These are phyloP conservation scores for Cercospora beticola DNA, from an alignment of 2,329 filamentous ascomycete genomes.

Conservation along the genomic window DNA sequence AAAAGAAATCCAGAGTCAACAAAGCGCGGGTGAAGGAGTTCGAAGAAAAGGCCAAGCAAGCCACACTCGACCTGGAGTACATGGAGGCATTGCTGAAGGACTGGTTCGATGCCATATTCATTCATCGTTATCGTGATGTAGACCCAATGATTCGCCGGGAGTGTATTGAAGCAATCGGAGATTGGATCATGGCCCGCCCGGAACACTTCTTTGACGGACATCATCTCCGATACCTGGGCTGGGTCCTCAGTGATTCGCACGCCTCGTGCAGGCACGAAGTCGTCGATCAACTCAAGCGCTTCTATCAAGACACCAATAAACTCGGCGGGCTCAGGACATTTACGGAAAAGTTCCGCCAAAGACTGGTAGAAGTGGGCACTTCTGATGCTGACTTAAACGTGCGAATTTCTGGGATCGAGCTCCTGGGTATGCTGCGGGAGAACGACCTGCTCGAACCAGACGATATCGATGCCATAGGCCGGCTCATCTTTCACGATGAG, in stretches of 20 bases:
- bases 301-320: slow-evolving; percentile 79
- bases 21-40: slow-evolving; percentile 74
- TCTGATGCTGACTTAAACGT: slow-evolving; percentile 79
- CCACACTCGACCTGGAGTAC: slow-evolving; percentile 66
- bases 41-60: slow-evolving; percentile 69
- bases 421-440: slow-evolving; percentile 78
- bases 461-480: slow-evolving; percentile 85
- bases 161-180: slow-evolving; percentile 80
- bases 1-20: slow-evolving; percentile 70
- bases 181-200: slow-evolving; percentile 83
- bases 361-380: slow-evolving; percentile 89
- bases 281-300: slow-evolving; percentile 73
- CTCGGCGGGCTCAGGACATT: slow-evolving; percentile 78
- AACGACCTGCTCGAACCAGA: slow-evolving; percentile 85
- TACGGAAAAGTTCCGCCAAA: slow-evolving; percentile 83
- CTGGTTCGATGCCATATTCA: slow-evolving; percentile 88
- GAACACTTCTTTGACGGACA: slow-evolving; percentile 86
- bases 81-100: slow-evolving; percentile 74
- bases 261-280: slow-evolving; percentile 78
- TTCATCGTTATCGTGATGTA: slow-evolving; percentile 92
- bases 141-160: slow-evolving; percentile 86
- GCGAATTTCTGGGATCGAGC: slow-evolving; percentile 73
- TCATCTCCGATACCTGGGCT: slow-evolving; percentile 90
- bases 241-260: slow-evolving; percentile 84
- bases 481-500: slow-evolving; percentile 86